Evolutionary conservation across 208 protist genomes (phyloP).

Genomic region (Leishmania aethiopica): DNA sequence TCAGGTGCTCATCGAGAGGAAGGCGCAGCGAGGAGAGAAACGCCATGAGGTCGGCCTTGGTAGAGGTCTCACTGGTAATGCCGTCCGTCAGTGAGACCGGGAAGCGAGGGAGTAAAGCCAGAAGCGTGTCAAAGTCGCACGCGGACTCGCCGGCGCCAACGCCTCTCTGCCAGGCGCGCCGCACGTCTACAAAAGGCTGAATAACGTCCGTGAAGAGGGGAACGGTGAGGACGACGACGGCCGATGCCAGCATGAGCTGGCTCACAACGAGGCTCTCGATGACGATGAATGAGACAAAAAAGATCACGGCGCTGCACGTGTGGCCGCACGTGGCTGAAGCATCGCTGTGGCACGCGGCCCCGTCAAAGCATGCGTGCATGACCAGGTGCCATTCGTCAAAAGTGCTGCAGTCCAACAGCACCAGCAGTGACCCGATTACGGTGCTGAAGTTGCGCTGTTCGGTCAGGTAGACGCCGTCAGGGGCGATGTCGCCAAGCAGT

Average conservation of each 20-base stretch:
- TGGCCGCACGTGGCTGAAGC: constrained; percentile 15
- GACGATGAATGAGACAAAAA: constrained; percentile 41
- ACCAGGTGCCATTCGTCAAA: constrained; percentile 54
- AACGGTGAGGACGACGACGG: constrained; percentile 28
- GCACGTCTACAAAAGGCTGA: constrained; percentile 33
- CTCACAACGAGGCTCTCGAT: constrained; percentile 21
- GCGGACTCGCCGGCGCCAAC: constrained; percentile 11
- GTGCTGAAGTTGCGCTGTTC: constrained; percentile 67
- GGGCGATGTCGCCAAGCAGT: constrained; percentile 48
- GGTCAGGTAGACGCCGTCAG: constrained; percentile 33
- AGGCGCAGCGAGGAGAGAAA: constrained; percentile 44
- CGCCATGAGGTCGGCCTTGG: constrained; percentile 25
- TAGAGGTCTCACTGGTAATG: constrained; percentile 17
- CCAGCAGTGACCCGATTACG: constrained; percentile 46
- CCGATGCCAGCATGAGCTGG: constrained; percentile 30
- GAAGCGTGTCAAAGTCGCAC: constrained; percentile 18
- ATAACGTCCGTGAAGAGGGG: constrained; percentile 27
- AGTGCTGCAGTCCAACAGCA: constrained; percentile 62
- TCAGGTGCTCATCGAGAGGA: constrained; percentile 36
- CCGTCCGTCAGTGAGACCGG: constrained; percentile 20
- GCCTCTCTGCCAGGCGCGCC: constrained; percentile 27
- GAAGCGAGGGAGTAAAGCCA: constrained; percentile 15
- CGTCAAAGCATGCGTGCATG: constrained; percentile 32
- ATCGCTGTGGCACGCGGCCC: constrained; percentile 15
- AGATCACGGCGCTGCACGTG: constrained; percentile 32